These are phyloP conservation scores for Ustilago curta DNA, from an alignment of 1,284 basidiomycete genomes.

Conservation along the genomic window DNA sequence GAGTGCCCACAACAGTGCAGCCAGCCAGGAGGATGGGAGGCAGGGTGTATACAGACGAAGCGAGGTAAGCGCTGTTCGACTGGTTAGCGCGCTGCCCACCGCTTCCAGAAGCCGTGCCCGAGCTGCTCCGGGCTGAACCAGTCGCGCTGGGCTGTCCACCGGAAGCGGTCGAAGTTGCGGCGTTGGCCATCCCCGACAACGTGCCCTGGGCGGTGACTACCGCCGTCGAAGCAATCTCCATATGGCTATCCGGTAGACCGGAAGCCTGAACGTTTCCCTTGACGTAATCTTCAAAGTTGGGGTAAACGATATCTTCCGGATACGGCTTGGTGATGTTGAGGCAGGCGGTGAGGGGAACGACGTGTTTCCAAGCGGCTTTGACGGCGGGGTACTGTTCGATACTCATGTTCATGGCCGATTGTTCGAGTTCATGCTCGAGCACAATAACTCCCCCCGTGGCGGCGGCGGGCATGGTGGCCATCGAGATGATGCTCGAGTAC, in stretches of 20 bases:
- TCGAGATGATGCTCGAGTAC: conserved; percentile 70
- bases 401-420: conserved; percentile 52
- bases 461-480: conserved; percentile 66
- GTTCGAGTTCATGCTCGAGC: conserved; percentile 61
- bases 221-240: conserved; percentile 19
- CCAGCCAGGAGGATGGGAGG: conserved; percentile 2
- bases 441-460: conserved; percentile 69
- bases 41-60: background rate
- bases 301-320: conserved; percentile 69
- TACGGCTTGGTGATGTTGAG: conserved; percentile 69
- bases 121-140: background rate
- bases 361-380: conserved; percentile 52
- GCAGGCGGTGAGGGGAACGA: conserved; percentile 62
- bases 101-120: background rate
- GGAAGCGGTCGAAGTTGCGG: background rate
- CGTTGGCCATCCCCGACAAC: conserved; percentile 6
- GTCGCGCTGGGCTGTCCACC: background rate
- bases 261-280: conserved; percentile 41
- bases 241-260: conserved; percentile 40
- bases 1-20: conserved; percentile 1
- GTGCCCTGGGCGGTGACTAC: conserved; percentile 18
- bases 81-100: background rate
- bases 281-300: conserved; percentile 45
- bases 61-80: background rate
- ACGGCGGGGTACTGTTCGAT: conserved; percentile 53